Evolutionary conservation across 2,329 filamentous ascomycete genomes (phyloP).

Genomic region (Colletotrichum shisoi): DNA sequence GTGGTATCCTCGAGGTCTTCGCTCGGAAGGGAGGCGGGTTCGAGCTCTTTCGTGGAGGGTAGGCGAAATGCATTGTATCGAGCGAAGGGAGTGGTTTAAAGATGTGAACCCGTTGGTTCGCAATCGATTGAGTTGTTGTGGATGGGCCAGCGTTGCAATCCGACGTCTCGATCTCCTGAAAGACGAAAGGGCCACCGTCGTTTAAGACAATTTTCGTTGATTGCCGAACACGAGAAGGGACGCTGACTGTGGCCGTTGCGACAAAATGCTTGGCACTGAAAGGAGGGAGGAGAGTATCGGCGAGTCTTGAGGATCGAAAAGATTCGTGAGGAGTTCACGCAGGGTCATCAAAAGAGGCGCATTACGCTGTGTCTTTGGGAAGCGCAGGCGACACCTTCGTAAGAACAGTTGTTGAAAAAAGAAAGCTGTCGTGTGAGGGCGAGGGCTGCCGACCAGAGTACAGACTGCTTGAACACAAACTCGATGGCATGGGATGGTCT

Average conservation of each 20-base stretch:
- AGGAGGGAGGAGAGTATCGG: constrained; percentile 36
- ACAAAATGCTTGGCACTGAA: constrained; percentile 34
- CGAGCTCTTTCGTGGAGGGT: constrained; percentile 84
- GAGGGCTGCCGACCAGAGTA: constrained; percentile 14
- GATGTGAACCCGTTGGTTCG: background rate
- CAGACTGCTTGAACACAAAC: constrained; percentile 30
- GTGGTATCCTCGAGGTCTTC: constrained; percentile 59
- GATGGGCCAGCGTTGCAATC: background rate
- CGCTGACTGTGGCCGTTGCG: constrained; percentile 34
- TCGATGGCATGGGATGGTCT: constrained; percentile 32
- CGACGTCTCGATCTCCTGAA: constrained; percentile 3
- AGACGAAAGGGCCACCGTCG: constrained; percentile 6
- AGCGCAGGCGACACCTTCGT: constrained; percentile 15
- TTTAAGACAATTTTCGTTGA: constrained; percentile 5
- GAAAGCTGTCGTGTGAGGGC: constrained; percentile 25
- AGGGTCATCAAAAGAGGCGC: constrained; percentile 30
- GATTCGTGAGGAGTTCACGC: constrained; percentile 14
- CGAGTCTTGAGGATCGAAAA: constrained; percentile 17
- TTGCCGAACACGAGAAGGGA: constrained; percentile 27
- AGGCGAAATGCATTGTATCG: constrained; percentile 82
- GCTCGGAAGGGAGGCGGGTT: constrained; percentile 75
- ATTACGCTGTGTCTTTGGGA: constrained; percentile 23
- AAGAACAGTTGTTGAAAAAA: constrained; percentile 3
- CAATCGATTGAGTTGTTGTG: constrained; percentile 15
- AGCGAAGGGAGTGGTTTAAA: constrained; percentile 8